Evolutionary conservation across 2,329 filamentous ascomycete species (phyloP).

Genomic region (Furcasterigmium furcatum): DNA sequence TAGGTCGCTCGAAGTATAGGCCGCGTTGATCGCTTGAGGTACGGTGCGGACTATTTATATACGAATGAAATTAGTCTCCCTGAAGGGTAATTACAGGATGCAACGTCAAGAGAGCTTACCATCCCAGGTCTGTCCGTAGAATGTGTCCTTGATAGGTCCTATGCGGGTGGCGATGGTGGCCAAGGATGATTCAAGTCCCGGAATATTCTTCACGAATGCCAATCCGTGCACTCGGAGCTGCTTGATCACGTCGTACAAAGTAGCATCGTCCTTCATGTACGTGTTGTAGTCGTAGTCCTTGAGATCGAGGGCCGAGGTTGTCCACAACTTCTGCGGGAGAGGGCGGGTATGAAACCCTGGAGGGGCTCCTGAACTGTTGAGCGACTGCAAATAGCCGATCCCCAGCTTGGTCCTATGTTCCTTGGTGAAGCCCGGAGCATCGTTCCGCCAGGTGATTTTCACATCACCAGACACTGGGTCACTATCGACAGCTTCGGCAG

Average conservation of each 20-base stretch:
- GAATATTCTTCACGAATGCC: background rate
- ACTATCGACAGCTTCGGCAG: background rate
- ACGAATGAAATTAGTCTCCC: background rate
- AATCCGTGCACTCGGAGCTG: background rate
- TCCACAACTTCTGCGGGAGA: background rate
- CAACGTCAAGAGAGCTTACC: background rate
- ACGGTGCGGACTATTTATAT: constrained; percentile 2
- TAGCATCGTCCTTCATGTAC: constrained; percentile 4
- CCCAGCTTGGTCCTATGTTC: background rate
- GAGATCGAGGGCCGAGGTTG: background rate
- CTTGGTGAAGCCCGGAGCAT: background rate
- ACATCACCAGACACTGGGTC: background rate
- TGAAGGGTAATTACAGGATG: background rate
- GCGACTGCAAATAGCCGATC: background rate
- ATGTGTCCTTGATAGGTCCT: constrained; percentile 4
- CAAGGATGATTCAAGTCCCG: background rate
- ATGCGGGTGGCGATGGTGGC: constrained; percentile 4
- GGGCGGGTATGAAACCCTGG: background rate
- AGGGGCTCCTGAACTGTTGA: background rate
- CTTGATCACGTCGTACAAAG: background rate
- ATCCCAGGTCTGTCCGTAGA: constrained; percentile 5
- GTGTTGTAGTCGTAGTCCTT: constrained; percentile 3
- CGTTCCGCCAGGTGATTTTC: background rate
- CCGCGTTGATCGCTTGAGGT: constrained; percentile 1
- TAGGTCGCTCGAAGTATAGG: constrained; percentile 2